These are phyloP conservation scores for Copromyces sp. DNA, from an alignment of 495 filamentous ascomycete species.

Conservation along the genomic window DNA sequence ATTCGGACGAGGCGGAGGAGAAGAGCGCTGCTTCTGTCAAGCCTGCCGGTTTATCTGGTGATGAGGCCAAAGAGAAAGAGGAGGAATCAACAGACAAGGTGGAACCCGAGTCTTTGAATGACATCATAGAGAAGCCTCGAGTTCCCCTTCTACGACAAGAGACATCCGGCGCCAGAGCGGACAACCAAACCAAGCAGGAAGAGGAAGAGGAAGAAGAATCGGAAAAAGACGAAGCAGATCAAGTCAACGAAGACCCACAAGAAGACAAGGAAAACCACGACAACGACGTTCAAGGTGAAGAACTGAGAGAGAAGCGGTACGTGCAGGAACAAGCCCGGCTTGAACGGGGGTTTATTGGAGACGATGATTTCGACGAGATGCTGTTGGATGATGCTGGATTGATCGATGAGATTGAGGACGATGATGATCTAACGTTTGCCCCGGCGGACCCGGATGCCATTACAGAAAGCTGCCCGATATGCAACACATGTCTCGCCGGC, in stretches of 20 bases:
- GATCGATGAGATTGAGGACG: neutral
- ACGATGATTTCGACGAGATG: conserved; percentile 19
- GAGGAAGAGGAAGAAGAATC: conserved; percentile 36
- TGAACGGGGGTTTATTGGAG: conserved; percentile 24
- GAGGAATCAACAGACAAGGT: neutral
- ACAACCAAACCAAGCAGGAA: neutral
- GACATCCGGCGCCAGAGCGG: conserved; percentile 9
- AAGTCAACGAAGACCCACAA: conserved; percentile 36
- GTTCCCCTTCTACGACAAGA: conserved; percentile 11
- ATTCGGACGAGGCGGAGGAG: conserved; percentile 6
- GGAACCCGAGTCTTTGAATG: neutral
- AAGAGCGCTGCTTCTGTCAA: neutral
- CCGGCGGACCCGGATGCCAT: conserved; percentile 13
- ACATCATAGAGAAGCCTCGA: neutral
- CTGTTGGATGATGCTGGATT: conserved; percentile 6
- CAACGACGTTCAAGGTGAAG: conserved; percentile 50
- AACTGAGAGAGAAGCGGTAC: conserved; percentile 48
- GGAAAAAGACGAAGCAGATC: conserved; percentile 49
- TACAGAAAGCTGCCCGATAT: conserved; percentile 61
- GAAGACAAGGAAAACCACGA: conserved; percentile 9
- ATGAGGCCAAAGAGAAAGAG: conserved; percentile 2
- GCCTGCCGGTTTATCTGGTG: neutral
- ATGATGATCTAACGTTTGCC: neutral
- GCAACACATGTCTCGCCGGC: conserved; percentile 49
- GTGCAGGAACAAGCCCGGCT: conserved; percentile 54